phyloP scores from a whole-genome alignment of 495 filamentous ascomycete species.

The Aspergillus diversus region DNA sequence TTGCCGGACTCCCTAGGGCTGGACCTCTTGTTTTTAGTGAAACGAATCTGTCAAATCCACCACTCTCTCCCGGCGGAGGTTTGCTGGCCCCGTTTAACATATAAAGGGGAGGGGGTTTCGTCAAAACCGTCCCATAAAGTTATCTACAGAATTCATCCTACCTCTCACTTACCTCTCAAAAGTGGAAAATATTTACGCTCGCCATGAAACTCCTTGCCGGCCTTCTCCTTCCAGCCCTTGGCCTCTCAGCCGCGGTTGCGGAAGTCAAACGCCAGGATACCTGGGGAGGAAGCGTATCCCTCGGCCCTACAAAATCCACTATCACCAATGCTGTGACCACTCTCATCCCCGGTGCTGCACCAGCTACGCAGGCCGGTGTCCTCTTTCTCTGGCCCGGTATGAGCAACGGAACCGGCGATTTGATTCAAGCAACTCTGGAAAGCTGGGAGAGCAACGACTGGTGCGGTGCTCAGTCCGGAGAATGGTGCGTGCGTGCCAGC shows the following conservation, averaged over 20 bases:
- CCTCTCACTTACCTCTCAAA: neutral
- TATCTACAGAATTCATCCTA: no score
- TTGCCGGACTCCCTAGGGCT: neutral
- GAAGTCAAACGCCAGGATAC: slow-evolving; percentile 29
- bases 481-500: slow-evolving; percentile 48
- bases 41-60: neutral
- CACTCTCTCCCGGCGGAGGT: neutral
- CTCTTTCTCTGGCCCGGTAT: slow-evolving; percentile 50
- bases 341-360: slow-evolving; percentile 40
- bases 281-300: slow-evolving; percentile 45
- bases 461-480: slow-evolving; percentile 37
- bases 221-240: neutral
- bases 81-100: neutral
- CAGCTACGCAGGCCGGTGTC: slow-evolving; percentile 39
- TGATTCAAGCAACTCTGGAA: slow-evolving; percentile 44
- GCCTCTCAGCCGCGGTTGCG: neutral
- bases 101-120: neutral
- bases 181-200: neutral
- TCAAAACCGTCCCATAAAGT: no score
- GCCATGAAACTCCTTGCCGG: neutral
- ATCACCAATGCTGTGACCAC: slow-evolving; percentile 48
- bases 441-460: slow-evolving; percentile 39
- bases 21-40: neutral
- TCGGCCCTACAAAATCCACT: slow-evolving; percentile 43
- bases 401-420: slow-evolving; percentile 49